Percentiles rank a stretch among this genome's conserved stretches.
Evolutionary conservation across 192 early-diverging fungal genomes (phyloP).

Genomic region (Pilobolus umbonatus): DNA sequence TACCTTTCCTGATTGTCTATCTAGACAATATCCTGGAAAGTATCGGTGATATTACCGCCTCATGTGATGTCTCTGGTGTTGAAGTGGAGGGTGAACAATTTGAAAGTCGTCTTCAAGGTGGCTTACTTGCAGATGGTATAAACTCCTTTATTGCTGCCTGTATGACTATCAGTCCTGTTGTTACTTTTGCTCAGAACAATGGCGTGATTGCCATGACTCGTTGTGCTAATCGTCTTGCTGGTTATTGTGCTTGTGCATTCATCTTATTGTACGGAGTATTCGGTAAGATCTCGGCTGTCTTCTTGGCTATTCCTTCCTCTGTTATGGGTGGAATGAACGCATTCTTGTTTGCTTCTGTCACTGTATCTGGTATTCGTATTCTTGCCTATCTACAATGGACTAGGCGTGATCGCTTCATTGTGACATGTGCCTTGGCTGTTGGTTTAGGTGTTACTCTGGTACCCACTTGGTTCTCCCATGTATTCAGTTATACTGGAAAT

Average conservation of each 20-base stretch:
- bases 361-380: conserved; percentile 50
- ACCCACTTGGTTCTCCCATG: conserved; percentile 32
- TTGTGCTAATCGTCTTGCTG: conserved; percentile 44
- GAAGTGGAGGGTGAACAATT: conserved; percentile 46
- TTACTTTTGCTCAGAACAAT: conserved; percentile 54
- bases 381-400: conserved; percentile 49
- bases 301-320: conserved; percentile 40
- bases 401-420: conserved; percentile 49
- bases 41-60: conserved; percentile 48
- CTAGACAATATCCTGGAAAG: conserved; percentile 40
- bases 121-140: conserved; percentile 51
- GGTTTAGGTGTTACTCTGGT: conserved; percentile 43
- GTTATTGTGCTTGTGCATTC: conserved; percentile 45
- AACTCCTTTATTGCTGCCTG: conserved; percentile 44
- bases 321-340: conserved; percentile 53
- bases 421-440: conserved; percentile 38
- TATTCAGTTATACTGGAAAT: conserved; percentile 35
- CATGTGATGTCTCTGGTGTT: conserved; percentile 48
- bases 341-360: conserved; percentile 48
- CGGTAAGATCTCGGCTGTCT: conserved; percentile 46
- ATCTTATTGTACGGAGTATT: conserved; percentile 47
- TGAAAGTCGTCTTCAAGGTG: conserved; percentile 48
- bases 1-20: conserved; percentile 38
- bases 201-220: conserved; percentile 50
- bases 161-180: conserved; percentile 48